Base-by-base conservation (phyloP, 2,329 filamentous ascomycete species). In the Pseudogymnoascus destructans region DNA sequence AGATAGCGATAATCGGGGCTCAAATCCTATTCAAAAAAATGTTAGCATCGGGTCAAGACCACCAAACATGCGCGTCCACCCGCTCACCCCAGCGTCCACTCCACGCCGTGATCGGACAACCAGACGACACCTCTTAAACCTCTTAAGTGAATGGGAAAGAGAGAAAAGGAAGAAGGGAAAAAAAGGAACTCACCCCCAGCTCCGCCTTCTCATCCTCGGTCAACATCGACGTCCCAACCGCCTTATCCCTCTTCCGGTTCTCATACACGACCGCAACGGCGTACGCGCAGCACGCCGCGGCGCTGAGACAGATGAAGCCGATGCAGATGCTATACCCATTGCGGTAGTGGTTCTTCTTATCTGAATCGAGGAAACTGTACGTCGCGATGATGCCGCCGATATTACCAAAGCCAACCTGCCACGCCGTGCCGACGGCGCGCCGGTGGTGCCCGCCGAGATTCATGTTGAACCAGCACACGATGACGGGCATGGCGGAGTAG, bases 401-500 rank as follows among this genome's bases (percentile, higher is more conserved):
- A 65, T 90, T 91, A 9, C 87, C 87, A 63, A 90, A 89, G 0
- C 84, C 85, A 42, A 91, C 76, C 69, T 90, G 86, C 84, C 85
- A 90, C 0, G 85, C 87, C 7, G 81, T 81, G 10, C 86, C 86
- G 13, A 90, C 79, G 7, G 82, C 77, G 42, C 86, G 77, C 2
- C 86, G 78, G 59, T 84, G 84, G 67, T 90, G 87, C 0, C 86
- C 86, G 1, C 81, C 81, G 1, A 89, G 73, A 65, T 90, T 91
- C 81, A 89, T 89, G 64, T 85, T 85, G 70, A 86, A 90, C 86
- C 87, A 91, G 69, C 86, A 90, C 6, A 90, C 80, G 42, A 90
- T 81, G 27, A 95, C 84, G 0, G 92, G 90, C 86, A 95, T 91
- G n/a, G 90, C 88, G 0, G 82, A 84, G 72, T 95, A 96, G 0